Evolutionary conservation across 108 stramenopile species (phyloP).

Genomic region (Cyclotella atomus): DNA sequence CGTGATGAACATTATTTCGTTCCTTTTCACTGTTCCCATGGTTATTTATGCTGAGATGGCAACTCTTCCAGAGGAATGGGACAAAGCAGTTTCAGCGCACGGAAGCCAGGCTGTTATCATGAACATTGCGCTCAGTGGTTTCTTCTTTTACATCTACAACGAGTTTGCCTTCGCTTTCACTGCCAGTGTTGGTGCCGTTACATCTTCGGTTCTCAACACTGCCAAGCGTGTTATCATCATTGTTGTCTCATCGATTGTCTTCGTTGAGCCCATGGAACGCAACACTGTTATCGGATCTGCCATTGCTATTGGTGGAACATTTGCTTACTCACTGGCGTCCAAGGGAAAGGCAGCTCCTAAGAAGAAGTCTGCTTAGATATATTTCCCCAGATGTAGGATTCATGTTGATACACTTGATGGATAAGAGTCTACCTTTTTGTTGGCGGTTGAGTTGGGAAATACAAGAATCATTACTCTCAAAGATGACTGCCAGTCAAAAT

Average conservation of each 20-base stretch:
- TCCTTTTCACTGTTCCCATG: constrained; percentile 88
- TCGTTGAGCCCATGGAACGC: constrained; percentile 85
- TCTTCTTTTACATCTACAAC: constrained; percentile 97
- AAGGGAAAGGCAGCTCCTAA: constrained; percentile 57
- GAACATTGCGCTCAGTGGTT: constrained; percentile 83
- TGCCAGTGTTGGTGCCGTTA: constrained; percentile 83
- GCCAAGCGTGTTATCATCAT: constrained; percentile 93
- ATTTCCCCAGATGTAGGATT: neutral
- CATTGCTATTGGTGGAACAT: constrained; percentile 82
- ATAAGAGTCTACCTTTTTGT: no score
- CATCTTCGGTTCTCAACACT: constrained; percentile 87
- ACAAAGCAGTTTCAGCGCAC: constrained; percentile 63
- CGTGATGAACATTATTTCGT: constrained; percentile 94
- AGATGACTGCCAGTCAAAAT: no score
- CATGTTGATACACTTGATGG: neutral
- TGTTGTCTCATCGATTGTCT: constrained; percentile 81
- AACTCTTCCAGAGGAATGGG: constrained; percentile 66
- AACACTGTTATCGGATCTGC: constrained; percentile 88
- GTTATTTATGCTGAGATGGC: constrained; percentile 80
- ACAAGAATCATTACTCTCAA: no score
- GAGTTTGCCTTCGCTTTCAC: constrained; percentile 95
- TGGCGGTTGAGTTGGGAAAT: no score
- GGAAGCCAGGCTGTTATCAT: constrained; percentile 59
- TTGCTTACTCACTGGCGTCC: constrained; percentile 78
- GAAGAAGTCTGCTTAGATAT: constrained; percentile 10